Evolutionary conservation across 768 basidiomycete species (phyloP), one percentile per base, ranked within the genome.

Genomic region (Suillus placidus): DNA sequence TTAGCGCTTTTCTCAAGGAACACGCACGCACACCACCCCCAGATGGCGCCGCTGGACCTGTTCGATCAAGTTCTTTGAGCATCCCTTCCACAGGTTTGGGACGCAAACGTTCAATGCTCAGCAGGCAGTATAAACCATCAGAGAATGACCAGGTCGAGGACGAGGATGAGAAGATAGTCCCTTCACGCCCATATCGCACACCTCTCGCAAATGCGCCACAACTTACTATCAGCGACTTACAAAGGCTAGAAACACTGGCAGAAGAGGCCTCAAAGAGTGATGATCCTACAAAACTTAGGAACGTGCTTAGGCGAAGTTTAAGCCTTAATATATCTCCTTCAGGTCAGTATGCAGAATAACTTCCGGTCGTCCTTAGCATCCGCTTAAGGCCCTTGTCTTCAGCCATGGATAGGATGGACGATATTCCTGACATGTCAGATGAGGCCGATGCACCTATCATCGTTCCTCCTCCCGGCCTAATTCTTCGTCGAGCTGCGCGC

Each of bases 401-500:
- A 92, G 89, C 84, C 70, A 81, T 89, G 71, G 88, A 88, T 69
- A 77, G 84, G 72, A 87, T 89, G 82, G 90, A 91, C 71, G 82
- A 87, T 68, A 83, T 89, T 68, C 80, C 86, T 8, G 87, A 88
- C 66, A 81, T 87, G 73, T 86, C 82, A 10, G 94, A 95, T 67
- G 94, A 94, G 70, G 88, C 88, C 6, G 94, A 97, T 76, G 85
- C 86, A n/a, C 96, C 96, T 30, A 92, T 97, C 72, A 93, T 97
- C 67, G 69, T 79, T 23, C 92, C 94, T 54, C 91, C 89, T 32
- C 94, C 94, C 1, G 93, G 93, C 8, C 92, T 89, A 76, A 94
- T 95, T 70, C 84, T 99, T 14, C 91, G 95, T 26, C 91, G 97
- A 43, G 87, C 95, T 12, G 95, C 95, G 5, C 88, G 97, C 16